Evolutionary conservation across 2,329 filamentous ascomycete genomes (phyloP), one percentile per base, ranked within the genome.

Genomic region (Esteya vermicola): DNA sequence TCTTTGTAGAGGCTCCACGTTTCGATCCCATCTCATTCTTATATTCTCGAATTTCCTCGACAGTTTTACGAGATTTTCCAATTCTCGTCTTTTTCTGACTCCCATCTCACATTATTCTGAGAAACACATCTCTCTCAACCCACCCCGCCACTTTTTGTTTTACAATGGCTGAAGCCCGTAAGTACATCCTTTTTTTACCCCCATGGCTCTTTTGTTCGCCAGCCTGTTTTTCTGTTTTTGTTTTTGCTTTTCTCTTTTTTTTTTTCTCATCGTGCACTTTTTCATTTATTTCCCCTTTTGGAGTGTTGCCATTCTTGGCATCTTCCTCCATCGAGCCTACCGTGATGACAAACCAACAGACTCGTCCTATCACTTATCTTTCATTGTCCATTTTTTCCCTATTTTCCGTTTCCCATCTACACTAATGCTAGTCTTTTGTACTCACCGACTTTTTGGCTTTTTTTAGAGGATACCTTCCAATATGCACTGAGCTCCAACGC

Each of bases 401-500:
- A 22, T 33, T 20, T 20, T 19, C 13, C 9, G 21, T 28, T 26
- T 25, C 21, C 32, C n/a, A 16, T 19, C n/a, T n/a, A n/a, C n/a
- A n/a, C n/a, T n/a, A n/a, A n/a, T n/a, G n/a, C n/a, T n/a, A n/a
- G n/a, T 21, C 18, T 26, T 20, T 9, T n/a, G 14, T 25, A n/a
- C 28, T 39, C 35, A 34, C 26, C 30, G 21, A 28, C 19, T 38
- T 27, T 37, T 43, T 47, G 31, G n/a, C n/a, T n/a, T 14, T 30
- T 1, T n/a, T 22, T 53, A 63, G 62, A 66, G 64, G 74, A 80
- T 58, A 61, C 65, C 44, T 78, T 78, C 52, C 61, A 70, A 49
- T 70, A 72, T 52, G 75, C 76, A 45, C 59, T 86, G 51, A 69
- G 70, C 59, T 74, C 70, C 50, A 86, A 86, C 63, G 71, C 74